phyloP scores from a whole-genome alignment of 2,329 filamentous ascomycete genomes.

The Zymoseptoria pseudotritici region DNA sequence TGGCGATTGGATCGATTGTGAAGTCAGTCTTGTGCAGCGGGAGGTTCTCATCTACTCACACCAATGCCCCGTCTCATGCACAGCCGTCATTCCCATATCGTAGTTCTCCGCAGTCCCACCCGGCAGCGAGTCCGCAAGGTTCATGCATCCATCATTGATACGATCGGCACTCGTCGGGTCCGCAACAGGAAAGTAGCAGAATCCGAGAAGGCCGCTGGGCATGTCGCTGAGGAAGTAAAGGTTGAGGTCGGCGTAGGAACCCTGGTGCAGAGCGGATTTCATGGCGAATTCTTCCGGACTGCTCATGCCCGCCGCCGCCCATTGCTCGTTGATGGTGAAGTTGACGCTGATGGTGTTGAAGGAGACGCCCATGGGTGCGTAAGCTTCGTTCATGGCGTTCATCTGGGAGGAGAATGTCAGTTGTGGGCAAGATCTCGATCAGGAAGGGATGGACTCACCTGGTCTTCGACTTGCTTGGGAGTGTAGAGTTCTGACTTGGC shows the following conservation, averaged over 20 bases:
- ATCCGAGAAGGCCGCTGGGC: conserved; percentile 18
- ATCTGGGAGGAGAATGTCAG: conserved; percentile 2
- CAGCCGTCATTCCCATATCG: conserved; percentile 36
- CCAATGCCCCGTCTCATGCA: conserved; percentile 41
- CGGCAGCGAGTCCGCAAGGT: conserved; percentile 47
- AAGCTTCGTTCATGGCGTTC: conserved; percentile 19
- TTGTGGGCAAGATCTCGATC: not conserved
- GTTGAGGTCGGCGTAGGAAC: conserved; percentile 47
- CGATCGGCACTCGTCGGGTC: conserved; percentile 33
- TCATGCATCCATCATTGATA: conserved; percentile 47
- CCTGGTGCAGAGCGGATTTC: conserved; percentile 46
- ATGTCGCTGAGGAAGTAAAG: conserved; percentile 52
- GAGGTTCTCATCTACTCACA: not conserved
- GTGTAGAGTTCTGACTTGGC: conserved; percentile 27
- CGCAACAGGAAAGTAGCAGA: conserved; percentile 28
- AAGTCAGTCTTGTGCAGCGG: not conserved
- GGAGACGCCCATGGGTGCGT: conserved; percentile 34
- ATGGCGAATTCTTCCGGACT: conserved; percentile 35
- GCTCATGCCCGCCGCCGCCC: conserved; percentile 42
- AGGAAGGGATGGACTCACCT: conserved; percentile 3
- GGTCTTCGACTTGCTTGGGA: conserved; percentile 28
- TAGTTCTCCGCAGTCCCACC: conserved; percentile 41
- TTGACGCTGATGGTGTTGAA: conserved; percentile 44
- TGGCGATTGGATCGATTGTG: not conserved
- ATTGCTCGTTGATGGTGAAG: conserved; percentile 45